These are phyloP conservation scores for Claviceps cyperi DNA, from an alignment of 2,329 filamentous ascomycete species.

Conservation along the genomic window DNA sequence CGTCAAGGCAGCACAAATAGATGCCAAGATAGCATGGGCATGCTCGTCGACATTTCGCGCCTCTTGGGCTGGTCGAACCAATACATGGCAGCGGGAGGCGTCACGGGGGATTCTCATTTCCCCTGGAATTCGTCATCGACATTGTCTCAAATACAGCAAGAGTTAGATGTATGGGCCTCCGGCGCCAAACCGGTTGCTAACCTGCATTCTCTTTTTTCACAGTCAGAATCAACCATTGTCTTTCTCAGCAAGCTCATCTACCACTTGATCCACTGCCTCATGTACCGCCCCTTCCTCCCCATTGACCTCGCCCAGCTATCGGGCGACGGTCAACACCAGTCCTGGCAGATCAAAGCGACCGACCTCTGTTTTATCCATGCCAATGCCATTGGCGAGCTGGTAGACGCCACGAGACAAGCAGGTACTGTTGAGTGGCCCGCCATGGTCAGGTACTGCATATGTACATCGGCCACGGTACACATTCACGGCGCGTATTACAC, in stretches of 20 bases:
- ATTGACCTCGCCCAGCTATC: constrained; percentile 71
- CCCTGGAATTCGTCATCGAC: constrained; percentile 81
- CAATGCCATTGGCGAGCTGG: constrained; percentile 72
- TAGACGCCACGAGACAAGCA: constrained; percentile 62
- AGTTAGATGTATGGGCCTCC: constrained; percentile 73
- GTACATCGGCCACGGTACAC: constrained; percentile 76
- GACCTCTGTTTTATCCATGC: constrained; percentile 78
- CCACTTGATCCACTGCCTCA: constrained; percentile 72
- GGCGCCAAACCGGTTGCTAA: constrained; percentile 70
- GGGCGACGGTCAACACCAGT: constrained; percentile 70
- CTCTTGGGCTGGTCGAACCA: constrained; percentile 72
- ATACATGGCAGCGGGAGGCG: constrained; percentile 71
- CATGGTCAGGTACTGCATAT: constrained; percentile 76
- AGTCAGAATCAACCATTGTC: constrained; percentile 62
- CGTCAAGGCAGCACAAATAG: constrained; percentile 54
- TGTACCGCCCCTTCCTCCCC: constrained; percentile 76
- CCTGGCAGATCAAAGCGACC: constrained; percentile 84
- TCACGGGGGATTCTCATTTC: constrained; percentile 81
- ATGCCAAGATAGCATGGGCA: constrained; percentile 59
- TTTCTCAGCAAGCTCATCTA: constrained; percentile 78
- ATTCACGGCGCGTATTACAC: constrained; percentile 75
- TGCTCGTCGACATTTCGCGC: constrained; percentile 73
- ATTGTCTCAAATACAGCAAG: constrained; percentile 71
- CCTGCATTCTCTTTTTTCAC: constrained; percentile 60
- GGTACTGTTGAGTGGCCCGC: constrained; percentile 70